Base-by-base conservation (phyloP, 805 yeast species). In the Ogataea dorogensis region DNA sequence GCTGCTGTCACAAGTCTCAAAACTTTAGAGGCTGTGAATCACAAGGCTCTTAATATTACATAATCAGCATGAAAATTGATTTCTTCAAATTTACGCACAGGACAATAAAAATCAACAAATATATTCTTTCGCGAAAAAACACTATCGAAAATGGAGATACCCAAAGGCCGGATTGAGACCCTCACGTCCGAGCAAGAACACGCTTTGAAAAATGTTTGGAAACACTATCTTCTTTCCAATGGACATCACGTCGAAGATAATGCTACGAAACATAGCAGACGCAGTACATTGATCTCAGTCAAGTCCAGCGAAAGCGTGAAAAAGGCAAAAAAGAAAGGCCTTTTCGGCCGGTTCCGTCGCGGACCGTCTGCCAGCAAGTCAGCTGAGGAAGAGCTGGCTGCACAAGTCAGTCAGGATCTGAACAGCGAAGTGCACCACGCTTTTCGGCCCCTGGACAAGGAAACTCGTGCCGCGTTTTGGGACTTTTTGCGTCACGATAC, bases 161-260 rank as follows among this genome's bases (percentile, higher is more conserved):
- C 63, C 3, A 54, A 64, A 5, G 78, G 79, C 5, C 65, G 75
- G 44, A 63, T 67, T 27, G 65, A 63, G 38, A 65, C 71, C 2
- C 54, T 77, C 20, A 67, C 73, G 3, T 47, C 61, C 2, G 82
- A 80, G 16, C 79, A 83, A 56, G 89, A 83, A 51, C 50, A 70
- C 33, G 68, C 70, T 13, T 61, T 83, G 53, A 85, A 85, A 58
- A 86, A 81, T 51, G 69, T 73, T 4, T 85, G 89, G 88, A 78
- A 81, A 32, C 70, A 77, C 49, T 50, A 78, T 30, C 63, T 84
- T 46, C 76, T 74, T 46, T 73, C 66, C 40, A 70, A 80, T 70
- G 87, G 86, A 4, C 66, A 71, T 50, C 18, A 41, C 18, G 33
- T 55, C 47, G 25, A 55, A 37, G 18, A 46, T 31, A 34, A 40